Evolutionary conservation across 75 land plant genomes (phyloP), one percentile per base, ranked within the genome.

Genomic region (Cunninghamia lanceolata): DNA sequence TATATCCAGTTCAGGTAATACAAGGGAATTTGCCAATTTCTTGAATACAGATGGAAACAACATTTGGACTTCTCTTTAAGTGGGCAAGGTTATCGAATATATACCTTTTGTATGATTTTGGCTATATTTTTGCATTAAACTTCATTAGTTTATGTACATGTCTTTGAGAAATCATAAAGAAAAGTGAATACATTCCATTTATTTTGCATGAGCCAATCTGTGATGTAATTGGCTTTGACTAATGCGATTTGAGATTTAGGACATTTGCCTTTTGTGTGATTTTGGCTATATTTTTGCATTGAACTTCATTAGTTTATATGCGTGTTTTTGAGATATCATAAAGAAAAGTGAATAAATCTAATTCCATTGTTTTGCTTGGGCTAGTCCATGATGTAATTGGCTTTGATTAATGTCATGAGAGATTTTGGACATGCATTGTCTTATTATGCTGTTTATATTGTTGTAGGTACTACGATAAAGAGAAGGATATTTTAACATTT

Each of bases 401-500:
- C 9, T 71, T 71, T 71, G 35, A 30, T 3, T 73, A 63, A 73
- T 73, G 16, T 25, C 19, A 39, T 84, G 34, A 84, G 34, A 21
- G n/a, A 84, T 36, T 56, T 85, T 5, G 35, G 40, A 50, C 30
- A 6, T 42, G 10, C 82, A 79, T 79, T 21, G 17, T 43, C 82
- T 79, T 28, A 79, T 79, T 42, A 28, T 25, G 9, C 15, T 34
- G 86, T 36, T 25, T 83, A 87, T 76, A 34, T 85, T 63, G 16
- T 40, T 92, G 68, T 75, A 98, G 99, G 79, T 91, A 90, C 70
- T 98, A 98, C 87, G 93, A 96, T 83, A 84, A 66, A 6, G 90
- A 95, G 83, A 95, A 92, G 87, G 99, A 98, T 87, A 95, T 90
- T 8, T 88, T 98, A 83, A 91, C 94, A 71, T 98, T 94, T 83